Conservation (phyloP, 192 early-diverging fungal species). For the Rhizophagus clarus region DNA sequence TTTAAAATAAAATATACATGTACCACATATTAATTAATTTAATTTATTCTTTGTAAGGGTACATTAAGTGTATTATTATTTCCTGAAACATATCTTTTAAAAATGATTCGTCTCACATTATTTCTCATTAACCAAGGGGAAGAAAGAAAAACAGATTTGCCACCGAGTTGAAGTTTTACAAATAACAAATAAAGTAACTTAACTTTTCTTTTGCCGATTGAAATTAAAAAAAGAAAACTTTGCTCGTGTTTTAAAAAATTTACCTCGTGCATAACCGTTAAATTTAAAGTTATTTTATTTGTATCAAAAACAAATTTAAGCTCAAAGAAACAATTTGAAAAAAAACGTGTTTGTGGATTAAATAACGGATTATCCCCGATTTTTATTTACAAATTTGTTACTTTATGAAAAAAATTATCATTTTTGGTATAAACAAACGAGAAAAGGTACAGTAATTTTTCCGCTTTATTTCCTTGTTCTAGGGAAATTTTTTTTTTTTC, state of each 20-base stretch:
- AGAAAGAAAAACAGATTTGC: neutral
- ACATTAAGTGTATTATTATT: no score
- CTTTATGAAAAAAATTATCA: neutral
- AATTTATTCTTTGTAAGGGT: no score
- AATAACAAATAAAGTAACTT: neutral
- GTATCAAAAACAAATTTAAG: neutral
- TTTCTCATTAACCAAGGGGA: neutral
- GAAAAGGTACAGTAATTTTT: neutral
- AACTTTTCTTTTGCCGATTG: neutral
- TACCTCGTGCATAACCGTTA: neutral
- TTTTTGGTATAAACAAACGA: neutral
- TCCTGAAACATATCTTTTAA: neutral
- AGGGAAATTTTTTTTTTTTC: no score
- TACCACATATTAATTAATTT: neutral
- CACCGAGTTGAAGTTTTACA: neutral
- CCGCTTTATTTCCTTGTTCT: no score
- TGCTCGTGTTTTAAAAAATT: neutral
- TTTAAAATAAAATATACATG: neutral
- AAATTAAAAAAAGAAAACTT: neutral
- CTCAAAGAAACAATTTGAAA: neutral
- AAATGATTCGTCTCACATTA: no score
- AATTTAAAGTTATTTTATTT: constrained; percentile 1
- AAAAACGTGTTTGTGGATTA: neutral
- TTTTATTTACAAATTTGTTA: neutral
- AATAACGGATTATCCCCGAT: neutral